Percentiles rank a stretch among this genome's conserved stretches.
Evolutionary conservation across 176 grass and related monocot species (phyloP).

Genomic region (Oryza australiensis): DNA sequence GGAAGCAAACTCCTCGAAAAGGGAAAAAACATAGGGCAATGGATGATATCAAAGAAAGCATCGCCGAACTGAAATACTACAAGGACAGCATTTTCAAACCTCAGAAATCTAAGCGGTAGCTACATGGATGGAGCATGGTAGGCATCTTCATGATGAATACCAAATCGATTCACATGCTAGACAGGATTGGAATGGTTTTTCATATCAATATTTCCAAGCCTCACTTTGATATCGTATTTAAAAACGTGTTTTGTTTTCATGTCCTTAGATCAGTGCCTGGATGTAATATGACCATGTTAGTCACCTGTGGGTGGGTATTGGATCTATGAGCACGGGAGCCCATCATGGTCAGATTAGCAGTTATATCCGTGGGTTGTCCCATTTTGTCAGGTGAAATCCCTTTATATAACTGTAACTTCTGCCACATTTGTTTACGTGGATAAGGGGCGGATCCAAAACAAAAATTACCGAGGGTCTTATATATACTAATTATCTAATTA

Average conservation of each 20-base stretch:
- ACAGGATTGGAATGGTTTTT: neutral
- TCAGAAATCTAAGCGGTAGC: constrained; percentile 44
- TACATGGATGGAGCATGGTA: neutral
- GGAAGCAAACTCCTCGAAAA: constrained; percentile 66
- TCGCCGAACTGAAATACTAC: constrained; percentile 75
- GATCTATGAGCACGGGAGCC: neutral
- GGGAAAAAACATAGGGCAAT: constrained; percentile 77
- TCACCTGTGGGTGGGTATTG: neutral
- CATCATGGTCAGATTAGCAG: neutral
- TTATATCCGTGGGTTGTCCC: neutral
- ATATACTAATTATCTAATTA: too few relatives aligned
- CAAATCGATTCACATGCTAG: neutral
- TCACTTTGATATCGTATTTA: neutral
- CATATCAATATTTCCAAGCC: neutral
- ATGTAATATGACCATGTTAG: neutral
- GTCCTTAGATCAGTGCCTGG: neutral
- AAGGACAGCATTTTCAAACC: constrained; percentile 84
- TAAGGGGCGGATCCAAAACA: too few relatives aligned
- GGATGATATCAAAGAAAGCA: constrained; percentile 94
- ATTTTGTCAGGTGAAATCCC: neutral
- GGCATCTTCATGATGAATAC: neutral
- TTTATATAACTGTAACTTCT: neutral
- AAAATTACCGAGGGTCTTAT: too few relatives aligned
- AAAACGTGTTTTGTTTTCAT: neutral
- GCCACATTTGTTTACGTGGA: neutral